Conservation (phyloP, 345 rosid species). For the Sapria himalayana region DNA sequence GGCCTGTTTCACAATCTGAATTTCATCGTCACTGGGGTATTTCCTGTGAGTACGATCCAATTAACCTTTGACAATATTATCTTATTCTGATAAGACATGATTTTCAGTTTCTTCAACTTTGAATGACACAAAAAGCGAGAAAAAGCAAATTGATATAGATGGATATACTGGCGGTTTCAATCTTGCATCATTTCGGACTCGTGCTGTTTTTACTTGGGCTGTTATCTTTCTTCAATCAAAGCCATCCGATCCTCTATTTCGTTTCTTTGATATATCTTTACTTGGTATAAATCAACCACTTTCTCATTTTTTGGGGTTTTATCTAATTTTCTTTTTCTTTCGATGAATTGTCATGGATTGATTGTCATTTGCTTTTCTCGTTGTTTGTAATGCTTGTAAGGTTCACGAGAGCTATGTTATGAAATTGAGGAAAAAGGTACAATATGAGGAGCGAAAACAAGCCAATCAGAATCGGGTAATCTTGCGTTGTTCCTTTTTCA, state of each 20-base stretch:
- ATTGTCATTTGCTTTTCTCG: not conserved
- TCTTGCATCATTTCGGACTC: constrained; percentile 57
- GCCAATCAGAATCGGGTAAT: constrained; percentile 56
- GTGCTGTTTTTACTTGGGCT: constrained; percentile 44
- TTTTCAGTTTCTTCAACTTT: too few relatives aligned
- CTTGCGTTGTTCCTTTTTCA: not conserved
- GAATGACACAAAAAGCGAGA: not conserved
- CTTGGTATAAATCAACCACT: constrained; percentile 22
- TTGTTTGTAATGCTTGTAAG: constrained; percentile 12
- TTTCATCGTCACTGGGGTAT: too few relatives aligned
- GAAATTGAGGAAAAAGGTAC: constrained; percentile 40
- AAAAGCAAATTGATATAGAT: constrained; percentile 14
- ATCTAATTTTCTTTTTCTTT: not conserved
- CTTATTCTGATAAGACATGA: too few relatives aligned
- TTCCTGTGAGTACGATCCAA: too few relatives aligned
- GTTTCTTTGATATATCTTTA: constrained; percentile 44
- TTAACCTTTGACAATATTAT: too few relatives aligned
- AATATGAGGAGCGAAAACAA: constrained; percentile 43
- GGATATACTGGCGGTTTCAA: constrained; percentile 27
- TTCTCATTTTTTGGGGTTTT: not conserved
- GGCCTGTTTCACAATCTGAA: too few relatives aligned
- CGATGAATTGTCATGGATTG: not conserved
- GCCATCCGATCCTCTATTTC: constrained; percentile 34
- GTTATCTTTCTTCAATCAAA: constrained; percentile 31
- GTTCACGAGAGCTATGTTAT: constrained; percentile 48